phyloP scores from a whole-genome alignment of 805 yeast genomes.

The Pichia occidentalis region DNA sequence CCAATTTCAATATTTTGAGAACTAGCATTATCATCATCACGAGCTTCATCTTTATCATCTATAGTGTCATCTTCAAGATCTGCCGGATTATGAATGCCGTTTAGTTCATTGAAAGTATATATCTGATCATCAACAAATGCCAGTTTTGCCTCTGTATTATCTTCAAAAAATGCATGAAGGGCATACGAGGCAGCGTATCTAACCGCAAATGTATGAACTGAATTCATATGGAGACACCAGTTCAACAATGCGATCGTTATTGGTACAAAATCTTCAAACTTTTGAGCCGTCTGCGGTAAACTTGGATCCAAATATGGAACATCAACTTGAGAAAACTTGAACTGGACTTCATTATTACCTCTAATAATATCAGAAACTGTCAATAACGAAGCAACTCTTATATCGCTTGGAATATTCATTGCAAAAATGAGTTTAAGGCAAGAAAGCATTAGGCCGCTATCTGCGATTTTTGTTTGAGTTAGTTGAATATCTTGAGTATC shows the following conservation, averaged over 20 bases:
- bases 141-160: constrained; percentile 53
- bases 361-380: constrained; percentile 74
- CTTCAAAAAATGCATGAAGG: constrained; percentile 59
- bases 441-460: constrained; percentile 57
- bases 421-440: constrained; percentile 68
- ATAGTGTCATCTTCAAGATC: constrained; percentile 2
- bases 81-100: constrained; percentile 17
- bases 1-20: constrained; percentile 1
- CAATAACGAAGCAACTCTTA: constrained; percentile 62
- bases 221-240: constrained; percentile 75
- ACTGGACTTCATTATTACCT: constrained; percentile 61
- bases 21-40: constrained; percentile 1
- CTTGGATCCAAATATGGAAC: constrained; percentile 85
- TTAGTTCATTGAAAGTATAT: constrained; percentile 30
- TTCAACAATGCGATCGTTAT: constrained; percentile 68
- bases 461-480: constrained; percentile 57
- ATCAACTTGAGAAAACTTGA: constrained; percentile 70
- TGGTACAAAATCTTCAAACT: constrained; percentile 43
- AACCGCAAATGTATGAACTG: constrained; percentile 79
- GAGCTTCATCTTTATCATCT: not conserved
- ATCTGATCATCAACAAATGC: constrained; percentile 67
- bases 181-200: constrained; percentile 66
- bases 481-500: constrained; percentile 57
- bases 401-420: constrained; percentile 51
- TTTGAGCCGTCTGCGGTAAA: constrained; percentile 28